Base-by-base conservation (phyloP, 306 rosid genomes). In the Rosa lucieae region DNA sequence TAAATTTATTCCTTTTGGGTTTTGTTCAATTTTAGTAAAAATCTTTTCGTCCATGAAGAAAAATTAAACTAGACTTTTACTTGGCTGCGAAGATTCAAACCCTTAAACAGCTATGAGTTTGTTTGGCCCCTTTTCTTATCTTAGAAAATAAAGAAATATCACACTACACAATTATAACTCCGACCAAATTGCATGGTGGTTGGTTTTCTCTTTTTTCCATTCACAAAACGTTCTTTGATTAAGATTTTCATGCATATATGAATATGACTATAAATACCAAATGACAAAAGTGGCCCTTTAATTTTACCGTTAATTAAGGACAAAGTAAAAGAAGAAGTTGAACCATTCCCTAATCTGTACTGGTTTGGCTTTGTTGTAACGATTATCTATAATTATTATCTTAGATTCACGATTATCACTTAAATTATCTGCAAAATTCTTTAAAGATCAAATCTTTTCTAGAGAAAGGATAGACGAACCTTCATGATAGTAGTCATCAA, bases 141-240 rank as follows among this genome's bases (percentile, higher is more conserved):
- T 81, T 77, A 59, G 77, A 79, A 85, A 80, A 47, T 5, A 62
- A 63, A 76, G 75, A 85, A 88, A 83, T n/a, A 82, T 85, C 85
- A 77, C 73, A 78, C 58, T 70, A 66, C 29, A 6, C 29, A 58
- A 59, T 43, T 48, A 55, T 40, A 70, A 35, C 77, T 74, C 58
- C 58, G 79, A 82, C 86, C 76, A 46, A 82, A 78, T 83, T 82
- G 85, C 84, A 77, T 77, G 84, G 75, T 79, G 77, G 80, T 78
- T 86, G 52, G 77, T 83, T 83, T 85, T 76, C 63, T 68, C 66
- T 73, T 78, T 77, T 71, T 65, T 69, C 40, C 12, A 68, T 66
- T 73, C 51, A 76, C 75, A 52, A 80, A 73, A 67, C 80, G 2
- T 32, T 32, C 35, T 32, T 32, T 32, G 35, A 1, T 32, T 32